Evolutionary conservation across 768 basidiomycete species (phyloP).

Genomic region (Suillus lakei): DNA sequence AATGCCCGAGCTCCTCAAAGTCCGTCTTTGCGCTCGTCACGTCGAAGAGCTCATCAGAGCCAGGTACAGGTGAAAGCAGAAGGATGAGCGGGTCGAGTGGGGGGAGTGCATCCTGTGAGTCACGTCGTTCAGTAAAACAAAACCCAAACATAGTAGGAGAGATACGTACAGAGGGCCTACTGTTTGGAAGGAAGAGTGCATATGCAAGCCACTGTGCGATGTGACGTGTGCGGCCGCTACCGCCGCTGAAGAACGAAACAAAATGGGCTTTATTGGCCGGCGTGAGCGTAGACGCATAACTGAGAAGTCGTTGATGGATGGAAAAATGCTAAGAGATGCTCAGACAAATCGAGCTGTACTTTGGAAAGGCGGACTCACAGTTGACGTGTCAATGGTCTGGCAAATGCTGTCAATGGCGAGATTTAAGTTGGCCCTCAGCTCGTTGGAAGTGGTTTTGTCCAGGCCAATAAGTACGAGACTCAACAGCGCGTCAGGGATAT

Average conservation of each 20-base stretch:
- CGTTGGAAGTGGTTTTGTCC: slow-evolving; percentile 51
- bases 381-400: slow-evolving; percentile 39
- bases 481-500: slow-evolving; percentile 54
- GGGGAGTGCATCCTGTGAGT: slow-evolving; percentile 50
- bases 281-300: slow-evolving; percentile 43
- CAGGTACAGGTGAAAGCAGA: slow-evolving; percentile 51
- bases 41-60: slow-evolving; percentile 53
- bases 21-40: slow-evolving; percentile 58
- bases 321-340: slow-evolving; percentile 46
- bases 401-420: slow-evolving; percentile 53
- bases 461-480: slow-evolving; percentile 59
- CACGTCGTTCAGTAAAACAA: not conserved
- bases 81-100: slow-evolving; percentile 54
- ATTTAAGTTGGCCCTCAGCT: slow-evolving; percentile 51
- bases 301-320: slow-evolving; percentile 50
- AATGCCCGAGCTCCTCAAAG: slow-evolving; percentile 61
- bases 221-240: slow-evolving; percentile 52
- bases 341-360: not conserved
- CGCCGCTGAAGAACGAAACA: slow-evolving; percentile 54
- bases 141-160: slow-evolving; percentile 1
- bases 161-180: slow-evolving; percentile 17
- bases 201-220: slow-evolving; percentile 66
- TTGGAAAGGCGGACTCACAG: slow-evolving; percentile 19
- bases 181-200: slow-evolving; percentile 24
- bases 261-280: slow-evolving; percentile 56